Evolutionary conservation across 1,284 basidiomycete genomes (phyloP).

Genomic region (Ganoderma lingzhi): DNA sequence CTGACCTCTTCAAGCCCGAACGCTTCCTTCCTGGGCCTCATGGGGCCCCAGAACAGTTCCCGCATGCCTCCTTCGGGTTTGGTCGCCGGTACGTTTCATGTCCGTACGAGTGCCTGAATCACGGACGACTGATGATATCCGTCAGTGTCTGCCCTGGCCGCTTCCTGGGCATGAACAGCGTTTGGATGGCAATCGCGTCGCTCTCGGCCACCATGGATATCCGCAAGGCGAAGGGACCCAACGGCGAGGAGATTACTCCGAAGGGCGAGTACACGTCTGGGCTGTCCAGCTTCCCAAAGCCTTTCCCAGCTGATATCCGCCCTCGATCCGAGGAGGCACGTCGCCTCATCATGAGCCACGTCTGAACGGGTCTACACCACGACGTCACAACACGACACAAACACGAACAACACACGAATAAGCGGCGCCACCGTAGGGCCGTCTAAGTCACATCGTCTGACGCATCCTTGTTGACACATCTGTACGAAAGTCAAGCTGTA

Average conservation of each 20-base stretch:
- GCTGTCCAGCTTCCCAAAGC: conserved; percentile 33
- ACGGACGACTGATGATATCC: not conserved
- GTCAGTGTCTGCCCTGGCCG: conserved; percentile 33
- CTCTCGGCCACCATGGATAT: conserved; percentile 36
- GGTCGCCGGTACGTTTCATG: conserved; percentile 33
- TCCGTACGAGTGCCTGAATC: not conserved
- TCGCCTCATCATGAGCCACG: conserved; percentile 21
- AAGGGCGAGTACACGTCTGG: conserved; percentile 31
- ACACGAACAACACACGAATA: too few species aligned
- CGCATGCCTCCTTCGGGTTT: conserved; percentile 36
- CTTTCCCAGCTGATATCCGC: conserved; percentile 36
- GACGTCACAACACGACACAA: not conserved
- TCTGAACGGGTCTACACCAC: not conserved
- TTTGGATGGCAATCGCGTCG: conserved; percentile 35
- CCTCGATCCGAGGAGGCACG: conserved; percentile 36
- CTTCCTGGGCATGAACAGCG: conserved; percentile 34
- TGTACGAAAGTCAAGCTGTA: not conserved
- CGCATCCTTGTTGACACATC: not conserved
- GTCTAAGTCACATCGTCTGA: not conserved
- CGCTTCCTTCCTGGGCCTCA: conserved; percentile 30
- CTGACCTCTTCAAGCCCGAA: conserved; percentile 35
- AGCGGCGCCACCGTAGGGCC: not conserved
- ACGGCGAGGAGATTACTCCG: conserved; percentile 32
- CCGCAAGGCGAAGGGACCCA: conserved; percentile 27
- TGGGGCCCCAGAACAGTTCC: conserved; percentile 23